Percentiles rank a stretch among this genome's conserved stretches.
These are phyloP conservation scores for Geum urbanum DNA, from an alignment of 306 rosid genomes.

Conservation along the genomic window DNA sequence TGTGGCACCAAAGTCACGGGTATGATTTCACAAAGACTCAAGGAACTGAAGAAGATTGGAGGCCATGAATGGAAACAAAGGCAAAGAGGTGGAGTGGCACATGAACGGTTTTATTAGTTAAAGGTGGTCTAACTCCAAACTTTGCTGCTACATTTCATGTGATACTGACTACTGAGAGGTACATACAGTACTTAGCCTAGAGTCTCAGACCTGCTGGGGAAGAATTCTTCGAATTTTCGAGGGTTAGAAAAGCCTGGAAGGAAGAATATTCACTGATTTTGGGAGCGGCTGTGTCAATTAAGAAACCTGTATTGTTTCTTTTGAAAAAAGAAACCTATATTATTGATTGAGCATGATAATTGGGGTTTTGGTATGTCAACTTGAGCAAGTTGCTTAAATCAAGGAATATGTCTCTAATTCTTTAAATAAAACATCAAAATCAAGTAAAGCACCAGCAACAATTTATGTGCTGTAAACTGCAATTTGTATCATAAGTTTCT, in stretches of 20 bases:
- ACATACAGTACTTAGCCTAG: neutral
- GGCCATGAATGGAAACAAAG: slow-evolving; percentile 6
- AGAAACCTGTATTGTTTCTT: neutral
- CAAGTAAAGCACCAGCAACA: neutral
- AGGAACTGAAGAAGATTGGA: neutral
- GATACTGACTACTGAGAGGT: slow-evolving; percentile 15
- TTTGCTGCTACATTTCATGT: slow-evolving; percentile 32
- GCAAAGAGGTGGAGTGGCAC: slow-evolving; percentile 11
- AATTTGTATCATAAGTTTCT: neutral
- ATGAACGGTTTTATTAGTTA: slow-evolving; percentile 28
- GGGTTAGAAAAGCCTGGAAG: slow-evolving; percentile 26
- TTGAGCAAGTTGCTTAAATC: slow-evolving; percentile 2
- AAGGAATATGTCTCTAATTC: neutral
- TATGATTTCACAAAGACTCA: slow-evolving; percentile 45
- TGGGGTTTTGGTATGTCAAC: neutral
- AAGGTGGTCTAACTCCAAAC: slow-evolving; percentile 17
- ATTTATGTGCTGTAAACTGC: neutral
- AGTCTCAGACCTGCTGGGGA: slow-evolving; percentile 39
- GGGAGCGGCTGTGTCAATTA: neutral
- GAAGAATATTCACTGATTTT: no score
- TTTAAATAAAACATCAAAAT: slow-evolving; percentile 6
- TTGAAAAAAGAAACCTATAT: neutral
- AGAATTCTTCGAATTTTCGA: slow-evolving; percentile 27
- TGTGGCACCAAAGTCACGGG: slow-evolving; percentile 48
- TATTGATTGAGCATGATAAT: neutral